Base-by-base conservation (phyloP, 352 stramenopile genomes). In the Phytophthora sp. region DNA sequence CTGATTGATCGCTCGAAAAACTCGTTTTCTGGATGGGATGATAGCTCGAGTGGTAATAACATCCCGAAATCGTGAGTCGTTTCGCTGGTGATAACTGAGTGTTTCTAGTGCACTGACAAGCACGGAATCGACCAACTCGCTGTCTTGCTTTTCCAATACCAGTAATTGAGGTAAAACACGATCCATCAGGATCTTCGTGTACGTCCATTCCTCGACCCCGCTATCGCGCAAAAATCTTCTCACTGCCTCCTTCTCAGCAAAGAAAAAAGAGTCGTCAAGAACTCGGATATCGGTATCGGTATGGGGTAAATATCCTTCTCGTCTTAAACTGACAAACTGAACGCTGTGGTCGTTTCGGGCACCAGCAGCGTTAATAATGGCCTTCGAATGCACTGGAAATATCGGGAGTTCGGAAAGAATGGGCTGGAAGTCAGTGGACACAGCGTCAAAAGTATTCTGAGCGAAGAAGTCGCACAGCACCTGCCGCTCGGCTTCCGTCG, bases 91-190 rank as follows among this genome's bases (percentile, higher is more conserved):
- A 51, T 87, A 82, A 5, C 77, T 53, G 15, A 85, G 62, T 5
- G 74, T 66, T 16, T 84, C 67, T 12, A 93, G 47, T 6, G 77
- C 77, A 53, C 66, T 62, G 4, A 81, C 56, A 16, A 93, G 47
- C n/a, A 90, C 61, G 1, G 74, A 74, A 61, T 87, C 80, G 4
- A 88, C 70, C 16, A 93, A 66, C 12, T 57, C 47, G 12, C 44
- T 20, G 50, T 82, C 62, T 18, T 67, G 58, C 2, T 33, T 31
- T 50, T 86, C 71, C 12, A 91, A 68, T 13, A 29, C 44, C 11
- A 46, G 15, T 15, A 94, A 41, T 20, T 63, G 72, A 21, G 84
- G 84, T 29, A 94, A 84, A 38, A 94, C 76, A 41, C 86, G 69
- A 26, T 88, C 72, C 41, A 91, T 26, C 38, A 93, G 67, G 39